Percentiles rank a stretch among this genome's conserved stretches.
These are phyloP conservation scores for Gnaphalium uliginosum DNA, from an alignment of 129 eudicot species.

Conservation along the genomic window DNA sequence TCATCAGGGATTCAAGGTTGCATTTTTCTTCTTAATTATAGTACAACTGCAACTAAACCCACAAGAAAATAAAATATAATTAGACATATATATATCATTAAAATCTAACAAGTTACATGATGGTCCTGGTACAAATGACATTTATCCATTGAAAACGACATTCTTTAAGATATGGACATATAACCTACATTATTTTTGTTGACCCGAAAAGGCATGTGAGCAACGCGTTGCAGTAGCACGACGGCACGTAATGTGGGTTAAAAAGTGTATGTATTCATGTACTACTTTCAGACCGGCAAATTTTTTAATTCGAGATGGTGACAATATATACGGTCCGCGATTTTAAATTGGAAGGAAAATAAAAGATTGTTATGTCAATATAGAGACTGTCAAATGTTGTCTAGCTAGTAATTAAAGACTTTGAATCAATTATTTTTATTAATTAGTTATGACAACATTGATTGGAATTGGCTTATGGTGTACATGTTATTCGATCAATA, in stretches of 20 bases:
- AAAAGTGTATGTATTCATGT: conserved; percentile 11
- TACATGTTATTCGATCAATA: neutral
- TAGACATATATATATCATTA: neutral
- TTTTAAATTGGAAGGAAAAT: conserved; percentile 6
- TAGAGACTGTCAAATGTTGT: neutral
- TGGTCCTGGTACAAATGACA: conserved; percentile 21
- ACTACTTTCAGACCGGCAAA: neutral
- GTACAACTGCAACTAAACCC: neutral
- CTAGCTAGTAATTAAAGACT: conserved; percentile 10
- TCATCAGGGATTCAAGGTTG: neutral
- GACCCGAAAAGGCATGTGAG: conserved; percentile 3
- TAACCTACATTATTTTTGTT: conserved; percentile 10
- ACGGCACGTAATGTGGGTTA: neutral
- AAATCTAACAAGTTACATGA: neutral
- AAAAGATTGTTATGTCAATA: neutral
- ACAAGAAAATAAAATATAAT: no score
- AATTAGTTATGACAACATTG: no score
- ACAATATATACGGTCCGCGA: neutral
- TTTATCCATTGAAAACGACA: conserved; percentile 8
- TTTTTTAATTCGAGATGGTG: neutral
- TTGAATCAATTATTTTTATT: no score
- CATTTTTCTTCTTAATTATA: neutral
- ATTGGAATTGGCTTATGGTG: neutral
- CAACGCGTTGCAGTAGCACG: neutral
- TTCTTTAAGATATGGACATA: conserved; percentile 1